These are phyloP conservation scores for Aspergillus tubingensis DNA, from an alignment of 2,329 filamentous ascomycete genomes.

Conservation along the genomic window DNA sequence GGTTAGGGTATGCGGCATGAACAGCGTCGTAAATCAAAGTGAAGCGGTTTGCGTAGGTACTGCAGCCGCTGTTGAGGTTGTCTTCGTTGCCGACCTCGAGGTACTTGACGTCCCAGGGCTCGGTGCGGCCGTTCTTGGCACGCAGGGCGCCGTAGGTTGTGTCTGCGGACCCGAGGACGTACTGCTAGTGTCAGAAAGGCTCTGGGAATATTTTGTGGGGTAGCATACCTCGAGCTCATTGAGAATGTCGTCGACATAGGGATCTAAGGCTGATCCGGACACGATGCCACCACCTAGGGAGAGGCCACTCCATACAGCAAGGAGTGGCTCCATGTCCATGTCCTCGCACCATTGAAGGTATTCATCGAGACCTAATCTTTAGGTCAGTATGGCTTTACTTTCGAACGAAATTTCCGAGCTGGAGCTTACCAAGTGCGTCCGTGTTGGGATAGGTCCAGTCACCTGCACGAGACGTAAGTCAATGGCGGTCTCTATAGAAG, in stretches of 20 bases:
- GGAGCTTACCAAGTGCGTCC: constrained; percentile 55
- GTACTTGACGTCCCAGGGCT: constrained; percentile 61
- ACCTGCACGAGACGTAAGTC: constrained; percentile 19
- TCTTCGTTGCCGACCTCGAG: constrained; percentile 71
- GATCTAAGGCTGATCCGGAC: constrained; percentile 52
- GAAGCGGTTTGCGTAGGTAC: constrained; percentile 58
- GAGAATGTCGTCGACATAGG: constrained; percentile 61
- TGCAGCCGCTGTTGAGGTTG: constrained; percentile 56
- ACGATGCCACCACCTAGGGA: constrained; percentile 52
- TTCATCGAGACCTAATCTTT: constrained; percentile 47
- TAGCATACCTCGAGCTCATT: constrained; percentile 57
- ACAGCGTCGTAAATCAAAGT: constrained; percentile 62
- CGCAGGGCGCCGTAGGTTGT: constrained; percentile 61
- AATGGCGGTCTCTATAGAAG: not conserved
- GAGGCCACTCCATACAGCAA: constrained; percentile 61
- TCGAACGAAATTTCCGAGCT: not conserved
- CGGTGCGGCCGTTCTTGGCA: constrained; percentile 59
- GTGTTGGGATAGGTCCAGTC: constrained; percentile 64
- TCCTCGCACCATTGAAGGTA: constrained; percentile 65
- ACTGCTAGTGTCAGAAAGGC: constrained; percentile 32
- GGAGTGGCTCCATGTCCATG: constrained; percentile 57
- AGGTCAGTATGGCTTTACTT: not conserved
- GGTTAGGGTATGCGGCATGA: constrained; percentile 55
- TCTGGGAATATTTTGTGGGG: too few species aligned
- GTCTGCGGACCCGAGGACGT: constrained; percentile 56